Conservation (phyloP, 495 filamentous ascomycete species). For the Penicillium manginii region DNA sequence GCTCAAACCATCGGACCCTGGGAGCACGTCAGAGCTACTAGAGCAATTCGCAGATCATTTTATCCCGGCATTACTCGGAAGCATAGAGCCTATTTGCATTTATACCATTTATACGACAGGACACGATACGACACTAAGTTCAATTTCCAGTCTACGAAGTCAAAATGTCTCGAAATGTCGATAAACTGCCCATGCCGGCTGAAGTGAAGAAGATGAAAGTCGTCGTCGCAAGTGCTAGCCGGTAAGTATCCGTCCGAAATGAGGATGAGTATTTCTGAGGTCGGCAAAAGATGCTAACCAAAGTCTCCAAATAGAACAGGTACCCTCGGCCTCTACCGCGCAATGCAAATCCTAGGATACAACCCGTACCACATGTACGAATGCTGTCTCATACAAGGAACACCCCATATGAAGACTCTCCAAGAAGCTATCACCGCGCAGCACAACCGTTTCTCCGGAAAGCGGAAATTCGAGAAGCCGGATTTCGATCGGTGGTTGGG, state of each 20-base stretch:
- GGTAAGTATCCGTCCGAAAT: constrained; percentile 11
- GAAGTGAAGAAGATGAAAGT: constrained; percentile 22
- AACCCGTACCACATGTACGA: constrained; percentile 29
- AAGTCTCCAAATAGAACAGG: constrained; percentile 16
- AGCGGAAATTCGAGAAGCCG: constrained; percentile 14
- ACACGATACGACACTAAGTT: neutral
- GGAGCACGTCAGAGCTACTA: neutral
- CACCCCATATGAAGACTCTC: constrained; percentile 23
- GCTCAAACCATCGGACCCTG: neutral
- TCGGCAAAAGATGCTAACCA: neutral
- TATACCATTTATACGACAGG: neutral
- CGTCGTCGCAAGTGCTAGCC: constrained; percentile 27
- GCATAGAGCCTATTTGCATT: neutral
- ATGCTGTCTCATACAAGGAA: constrained; percentile 4
- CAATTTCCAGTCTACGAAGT: neutral
- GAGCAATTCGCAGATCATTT: neutral
- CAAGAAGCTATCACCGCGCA: constrained; percentile 22
- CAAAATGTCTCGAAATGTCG: constrained; percentile 23
- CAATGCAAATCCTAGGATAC: constrained; percentile 30
- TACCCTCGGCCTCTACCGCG: constrained; percentile 24
- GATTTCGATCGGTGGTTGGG: constrained; percentile 30
- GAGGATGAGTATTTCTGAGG: too few species aligned
- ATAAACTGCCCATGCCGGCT: constrained; percentile 15
- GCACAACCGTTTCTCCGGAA: constrained; percentile 20
- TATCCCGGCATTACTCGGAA: too few species aligned